A percentile compares a stretch with the other conserved stretches of the same genome.
Evolutionary conservation across 1,284 basidiomycete species (phyloP).

Genomic region (Wolfiporia cocos): DNA sequence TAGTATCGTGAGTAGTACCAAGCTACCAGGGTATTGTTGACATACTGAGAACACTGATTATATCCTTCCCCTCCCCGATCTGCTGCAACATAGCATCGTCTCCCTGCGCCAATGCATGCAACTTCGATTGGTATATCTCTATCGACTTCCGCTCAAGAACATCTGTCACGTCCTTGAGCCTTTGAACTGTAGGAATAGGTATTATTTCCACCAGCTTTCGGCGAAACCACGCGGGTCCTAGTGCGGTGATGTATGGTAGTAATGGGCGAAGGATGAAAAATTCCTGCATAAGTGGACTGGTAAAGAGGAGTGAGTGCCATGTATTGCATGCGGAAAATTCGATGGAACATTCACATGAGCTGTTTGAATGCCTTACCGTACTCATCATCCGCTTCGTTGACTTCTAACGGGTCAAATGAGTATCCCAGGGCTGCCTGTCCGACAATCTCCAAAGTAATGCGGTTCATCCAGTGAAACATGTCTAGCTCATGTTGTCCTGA

Average conservation of each 20-base stretch:
- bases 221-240: constrained; percentile 4
- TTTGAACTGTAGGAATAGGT: constrained; percentile 10
- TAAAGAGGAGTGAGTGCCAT: background rate
- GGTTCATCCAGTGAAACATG: constrained; percentile 25
- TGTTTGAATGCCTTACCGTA: constrained; percentile 23
- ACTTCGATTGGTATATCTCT: constrained; percentile 16
- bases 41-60: constrained; percentile 27
- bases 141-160: constrained; percentile 9
- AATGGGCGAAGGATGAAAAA: constrained; percentile 3
- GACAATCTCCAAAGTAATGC: constrained; percentile 29
- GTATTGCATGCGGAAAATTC: too few species aligned
- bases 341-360: constrained; percentile 17
- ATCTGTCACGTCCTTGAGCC: constrained; percentile 13
- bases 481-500: constrained; percentile 21
- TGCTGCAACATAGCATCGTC: constrained; percentile 19
- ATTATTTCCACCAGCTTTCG: constrained; percentile 9
- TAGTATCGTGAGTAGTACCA: background rate
- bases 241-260: constrained; percentile 8
- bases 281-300: constrained; percentile 9
- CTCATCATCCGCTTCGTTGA: constrained; percentile 14
- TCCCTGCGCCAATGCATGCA: constrained; percentile 15
- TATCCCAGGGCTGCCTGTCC: constrained; percentile 31
- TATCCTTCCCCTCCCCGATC: constrained; percentile 22
- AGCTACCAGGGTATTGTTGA: background rate
- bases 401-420: constrained; percentile 27